phyloP scores from a whole-genome alignment of 2,329 filamentous ascomycete species.

The Aspergillus oerlinghausenensis region DNA sequence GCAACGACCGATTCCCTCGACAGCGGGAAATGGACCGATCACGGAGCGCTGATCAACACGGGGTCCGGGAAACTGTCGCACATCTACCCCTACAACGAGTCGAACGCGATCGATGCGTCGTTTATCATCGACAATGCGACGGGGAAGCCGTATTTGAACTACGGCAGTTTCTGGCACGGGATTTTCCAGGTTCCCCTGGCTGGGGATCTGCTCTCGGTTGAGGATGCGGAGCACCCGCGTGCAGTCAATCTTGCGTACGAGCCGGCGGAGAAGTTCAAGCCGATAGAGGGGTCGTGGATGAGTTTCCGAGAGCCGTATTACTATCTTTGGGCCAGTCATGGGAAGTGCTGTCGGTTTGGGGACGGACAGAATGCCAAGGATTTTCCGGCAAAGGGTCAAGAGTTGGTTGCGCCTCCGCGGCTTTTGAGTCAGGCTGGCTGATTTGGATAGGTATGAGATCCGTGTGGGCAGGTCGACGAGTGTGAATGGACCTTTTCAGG shows the following conservation, averaged over 20 bases:
- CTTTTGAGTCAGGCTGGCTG: not conserved
- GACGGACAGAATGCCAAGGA: not conserved
- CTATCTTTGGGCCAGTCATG: conserved; percentile 38
- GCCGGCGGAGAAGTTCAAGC: conserved; percentile 16
- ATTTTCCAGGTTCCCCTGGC: conserved; percentile 33
- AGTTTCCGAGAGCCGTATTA: conserved; percentile 33
- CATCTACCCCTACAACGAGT: conserved; percentile 28
- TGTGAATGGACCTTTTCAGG: conserved; percentile 32
- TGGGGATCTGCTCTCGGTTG: conserved; percentile 27
- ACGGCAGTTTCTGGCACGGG: conserved; percentile 33
- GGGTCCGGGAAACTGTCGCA: conserved; percentile 20
- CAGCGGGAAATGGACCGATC: conserved; percentile 28
- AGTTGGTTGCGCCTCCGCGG: conserved; percentile 20
- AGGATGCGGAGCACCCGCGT: conserved; percentile 17
- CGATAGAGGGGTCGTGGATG: conserved; percentile 35
- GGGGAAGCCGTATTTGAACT: conserved; percentile 27
- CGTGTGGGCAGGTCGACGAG: conserved; percentile 31
- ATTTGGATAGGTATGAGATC: conserved; percentile 26
- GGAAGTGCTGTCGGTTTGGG: conserved; percentile 34
- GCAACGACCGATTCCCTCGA: conserved; percentile 26
- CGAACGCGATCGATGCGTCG: conserved; percentile 35
- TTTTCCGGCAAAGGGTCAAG: conserved; percentile 26
- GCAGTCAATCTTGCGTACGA: conserved; percentile 25
- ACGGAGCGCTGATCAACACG: conserved; percentile 32
- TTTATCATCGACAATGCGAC: conserved; percentile 25